phyloP scores from a whole-genome alignment of 2,329 filamentous ascomycete species.

The Geosmithia putterillii region DNA sequence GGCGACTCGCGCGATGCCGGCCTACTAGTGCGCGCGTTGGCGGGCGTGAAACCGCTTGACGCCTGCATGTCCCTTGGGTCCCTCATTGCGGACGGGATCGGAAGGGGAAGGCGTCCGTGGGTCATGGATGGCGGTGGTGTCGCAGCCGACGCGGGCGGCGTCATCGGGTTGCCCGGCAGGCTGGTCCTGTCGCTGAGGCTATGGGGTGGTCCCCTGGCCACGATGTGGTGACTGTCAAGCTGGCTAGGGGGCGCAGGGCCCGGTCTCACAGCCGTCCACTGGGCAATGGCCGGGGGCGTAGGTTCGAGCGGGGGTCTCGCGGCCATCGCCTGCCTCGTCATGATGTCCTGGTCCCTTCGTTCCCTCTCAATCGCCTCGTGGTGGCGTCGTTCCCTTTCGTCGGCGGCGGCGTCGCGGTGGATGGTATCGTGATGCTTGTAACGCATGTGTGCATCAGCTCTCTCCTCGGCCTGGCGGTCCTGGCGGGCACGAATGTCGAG shows the following conservation, averaged over 20 bases:
- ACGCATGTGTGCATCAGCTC: background rate
- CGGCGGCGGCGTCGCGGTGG: too few relatives aligned
- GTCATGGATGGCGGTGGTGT: background rate
- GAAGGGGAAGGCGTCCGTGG: background rate
- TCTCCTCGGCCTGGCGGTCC: background rate
- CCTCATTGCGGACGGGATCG: background rate
- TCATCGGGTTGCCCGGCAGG: background rate
- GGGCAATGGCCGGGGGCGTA: too few relatives aligned
- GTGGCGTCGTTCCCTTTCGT: background rate
- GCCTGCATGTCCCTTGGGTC: background rate
- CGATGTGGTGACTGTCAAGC: background rate
- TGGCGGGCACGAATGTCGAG: background rate
- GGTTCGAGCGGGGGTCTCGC: background rate
- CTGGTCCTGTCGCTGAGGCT: background rate
- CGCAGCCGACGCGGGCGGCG: background rate
- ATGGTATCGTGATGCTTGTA: too few relatives aligned
- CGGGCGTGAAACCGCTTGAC: slow-evolving; percentile 2
- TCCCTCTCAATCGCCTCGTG: background rate
- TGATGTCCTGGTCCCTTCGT: background rate
- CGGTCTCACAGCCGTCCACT: background rate
- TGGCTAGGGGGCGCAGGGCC: background rate
- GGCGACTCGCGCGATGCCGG: slow-evolving; percentile 1
- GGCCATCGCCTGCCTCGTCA: background rate
- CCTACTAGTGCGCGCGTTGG: slow-evolving; percentile 2
- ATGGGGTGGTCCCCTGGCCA: background rate